Base-by-base conservation (phyloP, 441 rosid species). In the Populus tomentosa region DNA sequence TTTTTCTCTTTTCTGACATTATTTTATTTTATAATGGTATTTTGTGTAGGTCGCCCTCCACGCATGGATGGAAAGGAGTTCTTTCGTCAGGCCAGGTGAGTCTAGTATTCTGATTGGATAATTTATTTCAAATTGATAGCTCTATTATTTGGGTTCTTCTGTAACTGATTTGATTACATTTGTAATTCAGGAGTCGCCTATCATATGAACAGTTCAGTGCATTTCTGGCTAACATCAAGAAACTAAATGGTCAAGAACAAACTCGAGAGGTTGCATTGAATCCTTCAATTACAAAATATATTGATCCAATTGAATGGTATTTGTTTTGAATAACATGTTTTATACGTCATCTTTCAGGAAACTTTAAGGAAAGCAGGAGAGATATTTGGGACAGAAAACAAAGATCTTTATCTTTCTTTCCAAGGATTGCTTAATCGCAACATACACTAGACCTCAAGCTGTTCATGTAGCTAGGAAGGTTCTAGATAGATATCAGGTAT, bases 1-100 rank as follows among this genome's bases (percentile, higher is more conserved):
- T 30, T n/a, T 64, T 80, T 69, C 53, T 13, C 53, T 75, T 69
- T 50, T 77, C 67, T 84, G 50, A 76, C 35, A 14, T 16, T 38
- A 36, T 36, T 53, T 10, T 63, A 8, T 79, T 67, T 78, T 69
- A 2, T 61, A 53, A 6, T 68, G 71, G 38, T 67, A 76, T 72
- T 42, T 73, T 69, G 18, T 75, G 59, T 77, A 90, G 95, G 73
- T 35, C 90, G 87, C 20, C 82, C 87, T 71, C 87, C 92, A 30
- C 89, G 95, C 74, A 87, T 93, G 78, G 99, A 93, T 86, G 99
- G 98, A 70, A 92, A 92, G 85, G 98, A 95, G 87, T 92, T 95
- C 90, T 92, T 93, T 85, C 90, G 97, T 79, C 99, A 92, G 80
- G 98, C 99, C 63, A 92, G 99, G 98, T 90, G 85, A 69, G 74